Base-by-base conservation (phyloP, 1,284 basidiomycete genomes). In the Phylloboletellus chloephorus region DNA sequence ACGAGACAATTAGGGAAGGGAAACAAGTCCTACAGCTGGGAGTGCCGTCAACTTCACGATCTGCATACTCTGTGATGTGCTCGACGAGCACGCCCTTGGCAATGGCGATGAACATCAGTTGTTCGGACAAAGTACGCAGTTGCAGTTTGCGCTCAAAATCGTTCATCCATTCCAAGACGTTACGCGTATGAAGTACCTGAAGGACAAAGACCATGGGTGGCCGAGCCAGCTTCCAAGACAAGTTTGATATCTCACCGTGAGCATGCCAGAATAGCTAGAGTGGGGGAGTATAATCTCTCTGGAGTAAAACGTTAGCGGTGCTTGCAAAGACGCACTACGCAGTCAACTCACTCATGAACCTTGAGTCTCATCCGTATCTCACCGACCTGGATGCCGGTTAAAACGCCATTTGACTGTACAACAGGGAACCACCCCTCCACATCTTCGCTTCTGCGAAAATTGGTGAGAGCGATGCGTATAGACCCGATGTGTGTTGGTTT, bases 371-470 rank as follows among this genome's bases (percentile, higher is more conserved):
- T 62, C 38, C 78, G 73, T 37, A 91, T 63, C 49, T 90, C 86
- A 23, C 88, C 88, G 5, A 78, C 72, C 54, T 82, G 81, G 31
- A 76, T 57, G 49, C 78, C 72, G 23, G 68, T 68, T 17, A 69
- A 65, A 26, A 69, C 58, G 3, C 69, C 62, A 36, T 66, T 71
- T 25, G 67, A 61, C 32, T 75, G 69, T 40, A 84, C 63, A 12
- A 88, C 74, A n/a, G 86, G 82, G 62, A 81, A 89, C 85, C 85
- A 90, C 7, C 85, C 87, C 53, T 91, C 88, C 10, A 87, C 70
- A 7, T 66, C 59, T 50, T 88, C 82, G 12, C 81, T 78, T 24
- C 86, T 71, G 13, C 80, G 74, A 52, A 90, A 85, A 53, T 84
- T 83, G 6, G 66, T 65, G 21, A 90, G 66, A 2, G 77, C 67